phyloP scores from a whole-genome alignment of 1,139 yeast species.

The Candida sojae region DNA sequence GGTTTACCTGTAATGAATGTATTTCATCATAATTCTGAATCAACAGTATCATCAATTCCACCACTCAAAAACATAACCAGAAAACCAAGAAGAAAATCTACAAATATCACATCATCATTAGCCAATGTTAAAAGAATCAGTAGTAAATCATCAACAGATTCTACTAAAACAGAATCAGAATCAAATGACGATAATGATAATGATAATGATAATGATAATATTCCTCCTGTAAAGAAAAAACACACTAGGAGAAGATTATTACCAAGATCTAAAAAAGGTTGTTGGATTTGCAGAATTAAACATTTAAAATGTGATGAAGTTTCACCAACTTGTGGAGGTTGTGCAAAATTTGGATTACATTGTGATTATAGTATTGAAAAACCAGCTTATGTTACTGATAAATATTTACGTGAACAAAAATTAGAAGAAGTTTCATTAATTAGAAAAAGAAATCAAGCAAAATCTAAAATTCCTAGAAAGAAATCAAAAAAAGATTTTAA shows the following conservation, averaged over 20 bases:
- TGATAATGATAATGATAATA: background rate
- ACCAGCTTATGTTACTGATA: slow-evolving; percentile 44
- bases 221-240: slow-evolving; percentile 24
- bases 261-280: slow-evolving; percentile 48
- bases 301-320: slow-evolving; percentile 50
- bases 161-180: background rate
- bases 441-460: slow-evolving; percentile 30
- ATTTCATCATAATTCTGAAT: slow-evolving; percentile 30
- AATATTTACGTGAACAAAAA: slow-evolving; percentile 35
- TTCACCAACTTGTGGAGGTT: slow-evolving; percentile 41
- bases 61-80: background rate
- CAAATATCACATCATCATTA: slow-evolving; percentile 6
- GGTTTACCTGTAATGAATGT: slow-evolving; percentile 19
- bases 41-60: slow-evolving; percentile 9
- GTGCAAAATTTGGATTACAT: slow-evolving; percentile 42
- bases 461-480: slow-evolving; percentile 6
- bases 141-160: slow-evolving; percentile 4
- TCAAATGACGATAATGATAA: background rate
- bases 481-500: slow-evolving; percentile 2
- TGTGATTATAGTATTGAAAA: slow-evolving; percentile 47
- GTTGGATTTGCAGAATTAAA: slow-evolving; percentile 54
- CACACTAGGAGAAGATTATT: slow-evolving; percentile 44
- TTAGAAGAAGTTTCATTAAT: slow-evolving; percentile 33
- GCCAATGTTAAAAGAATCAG: background rate
- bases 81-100: slow-evolving; percentile 8